phyloP scores from a whole-genome alignment of 768 basidiomycete species.

The Gloeophyllum trabeum region DNA sequence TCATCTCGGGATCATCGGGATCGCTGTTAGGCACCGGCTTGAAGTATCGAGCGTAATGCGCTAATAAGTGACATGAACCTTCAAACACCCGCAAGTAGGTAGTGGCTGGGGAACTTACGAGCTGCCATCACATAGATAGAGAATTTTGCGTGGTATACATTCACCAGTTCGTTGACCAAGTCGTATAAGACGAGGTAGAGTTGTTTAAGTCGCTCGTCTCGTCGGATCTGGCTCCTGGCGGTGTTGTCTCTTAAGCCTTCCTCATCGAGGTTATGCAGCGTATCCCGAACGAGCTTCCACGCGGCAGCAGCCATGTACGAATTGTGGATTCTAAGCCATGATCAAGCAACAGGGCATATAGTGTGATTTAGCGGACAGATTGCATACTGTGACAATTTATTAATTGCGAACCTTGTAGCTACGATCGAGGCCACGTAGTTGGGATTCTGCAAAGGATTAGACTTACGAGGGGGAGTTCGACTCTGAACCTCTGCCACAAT shows the following conservation, averaged over 20 bases:
- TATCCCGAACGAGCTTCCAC: conserved; percentile 64
- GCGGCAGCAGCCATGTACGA: conserved; percentile 72
- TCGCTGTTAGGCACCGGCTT: conserved; percentile 29
- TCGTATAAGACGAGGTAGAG: conserved; percentile 57
- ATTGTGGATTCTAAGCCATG: conserved; percentile 80
- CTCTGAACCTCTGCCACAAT: conserved; percentile 48
- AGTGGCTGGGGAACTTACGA: conserved; percentile 3
- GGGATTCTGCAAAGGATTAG: conserved; percentile 21
- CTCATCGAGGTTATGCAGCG: conserved; percentile 41
- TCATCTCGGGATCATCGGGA: conserved; percentile 36
- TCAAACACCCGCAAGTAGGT: background rate
- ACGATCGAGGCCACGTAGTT: conserved; percentile 46
- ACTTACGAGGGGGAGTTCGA: conserved; percentile 23
- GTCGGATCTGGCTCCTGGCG: conserved; percentile 41
- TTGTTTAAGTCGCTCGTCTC: conserved; percentile 35
- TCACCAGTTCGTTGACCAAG: conserved; percentile 46
- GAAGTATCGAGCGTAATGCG: conserved; percentile 65
- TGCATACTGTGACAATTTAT: background rate
- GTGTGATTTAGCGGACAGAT: conserved; percentile 56
- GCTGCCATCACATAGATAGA: too few species aligned
- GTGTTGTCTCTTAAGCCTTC: conserved; percentile 42
- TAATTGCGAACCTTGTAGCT: conserved; percentile 37
- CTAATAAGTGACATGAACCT: too few species aligned
- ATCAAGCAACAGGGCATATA: conserved; percentile 69
- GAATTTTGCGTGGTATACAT: conserved; percentile 53